Conservation (phyloP, 257 asterid species). For the Nicotiana sylvestris region DNA sequence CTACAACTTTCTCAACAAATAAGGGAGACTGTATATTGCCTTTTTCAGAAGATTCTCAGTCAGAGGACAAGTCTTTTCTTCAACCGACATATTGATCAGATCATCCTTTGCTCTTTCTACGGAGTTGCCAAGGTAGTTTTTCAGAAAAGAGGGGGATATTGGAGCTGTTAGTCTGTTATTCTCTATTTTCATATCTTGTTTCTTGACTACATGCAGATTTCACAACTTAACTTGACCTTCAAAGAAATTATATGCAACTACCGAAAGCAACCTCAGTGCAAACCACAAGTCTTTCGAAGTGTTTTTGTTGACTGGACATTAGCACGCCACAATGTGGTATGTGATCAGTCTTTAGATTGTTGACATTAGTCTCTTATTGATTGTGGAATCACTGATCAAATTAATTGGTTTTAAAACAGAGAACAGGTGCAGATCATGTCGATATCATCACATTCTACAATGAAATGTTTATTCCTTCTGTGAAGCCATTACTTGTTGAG, state of each 20-base stretch:
- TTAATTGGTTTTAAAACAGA: conserved; percentile 46
- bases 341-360: conserved; percentile 14
- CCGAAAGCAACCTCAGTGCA: conserved; percentile 45
- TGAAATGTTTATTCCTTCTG: conserved; percentile 76
- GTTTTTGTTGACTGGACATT: conserved; percentile 44
- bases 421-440: conserved; percentile 73
- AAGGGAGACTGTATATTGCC: conserved; percentile 78
- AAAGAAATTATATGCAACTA: conserved; percentile 44
- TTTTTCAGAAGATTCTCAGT: conserved; percentile 81
- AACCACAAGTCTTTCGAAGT: conserved; percentile 42
- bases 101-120: conserved; percentile 92
- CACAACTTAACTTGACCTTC: conserved; percentile 40
- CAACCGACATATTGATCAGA: conserved; percentile 90
- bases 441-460: conserved; percentile 94
- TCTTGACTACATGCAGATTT: conserved; percentile 56
- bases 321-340: conserved; percentile 41
- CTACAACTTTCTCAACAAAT: conserved; percentile 81
- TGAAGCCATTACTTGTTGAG: conserved; percentile 90
- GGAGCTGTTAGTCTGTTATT: conserved; percentile 7
- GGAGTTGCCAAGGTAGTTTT: conserved; percentile 88
- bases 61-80: conserved; percentile 75
- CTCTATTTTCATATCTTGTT: conserved; percentile 6
- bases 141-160: background rate
- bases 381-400: conserved; percentile 14
- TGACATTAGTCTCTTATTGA: background rate